These are phyloP conservation scores for Monascus purpureus DNA, from an alignment of 495 filamentous ascomycete species.

Conservation along the genomic window DNA sequence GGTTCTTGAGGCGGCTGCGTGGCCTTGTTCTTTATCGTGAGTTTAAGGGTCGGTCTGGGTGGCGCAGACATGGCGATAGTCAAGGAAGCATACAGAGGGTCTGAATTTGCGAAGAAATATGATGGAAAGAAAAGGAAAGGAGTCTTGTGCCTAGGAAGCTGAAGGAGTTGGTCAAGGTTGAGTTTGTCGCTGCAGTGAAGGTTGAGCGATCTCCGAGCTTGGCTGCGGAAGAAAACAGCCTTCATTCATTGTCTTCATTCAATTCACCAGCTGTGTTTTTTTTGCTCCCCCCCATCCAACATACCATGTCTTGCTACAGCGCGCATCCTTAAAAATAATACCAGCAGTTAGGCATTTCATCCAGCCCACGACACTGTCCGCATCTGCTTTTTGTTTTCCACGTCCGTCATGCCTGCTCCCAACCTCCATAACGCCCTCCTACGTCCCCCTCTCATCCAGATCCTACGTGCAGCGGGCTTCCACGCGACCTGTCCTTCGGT, in stretches of 20 bases:
- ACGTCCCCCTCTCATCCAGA: conserved; percentile 68
- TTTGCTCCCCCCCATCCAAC: too few relatives aligned
- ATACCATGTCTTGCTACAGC: too few relatives aligned
- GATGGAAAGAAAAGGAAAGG: background rate
- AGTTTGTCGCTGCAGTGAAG: too few relatives aligned
- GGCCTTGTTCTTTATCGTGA: conserved; percentile 33
- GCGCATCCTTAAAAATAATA: too few relatives aligned
- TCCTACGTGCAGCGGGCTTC: conserved; percentile 77
- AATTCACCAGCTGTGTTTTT: conserved; percentile 1
- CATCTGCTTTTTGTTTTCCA: too few relatives aligned
- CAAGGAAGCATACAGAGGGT: background rate
- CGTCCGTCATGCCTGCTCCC: conserved; percentile 22
- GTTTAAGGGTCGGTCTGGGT: conserved; percentile 33
- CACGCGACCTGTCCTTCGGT: conserved; percentile 60
- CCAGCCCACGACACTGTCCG: background rate
- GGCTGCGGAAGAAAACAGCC: too few relatives aligned
- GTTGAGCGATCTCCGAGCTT: too few relatives aligned
- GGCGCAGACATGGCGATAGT: conserved; percentile 20
- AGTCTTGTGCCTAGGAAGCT: background rate
- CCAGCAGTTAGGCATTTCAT: too few relatives aligned
- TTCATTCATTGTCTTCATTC: too few relatives aligned
- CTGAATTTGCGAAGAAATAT: background rate
- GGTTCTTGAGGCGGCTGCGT: conserved; percentile 16
- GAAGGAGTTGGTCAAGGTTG: too few relatives aligned
- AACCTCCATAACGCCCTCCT: conserved; percentile 62